Evolutionary conservation across 345 rosid genomes (phyloP), one percentile per base, ranked within the genome.

Genomic region (Dimocarpus longan): DNA sequence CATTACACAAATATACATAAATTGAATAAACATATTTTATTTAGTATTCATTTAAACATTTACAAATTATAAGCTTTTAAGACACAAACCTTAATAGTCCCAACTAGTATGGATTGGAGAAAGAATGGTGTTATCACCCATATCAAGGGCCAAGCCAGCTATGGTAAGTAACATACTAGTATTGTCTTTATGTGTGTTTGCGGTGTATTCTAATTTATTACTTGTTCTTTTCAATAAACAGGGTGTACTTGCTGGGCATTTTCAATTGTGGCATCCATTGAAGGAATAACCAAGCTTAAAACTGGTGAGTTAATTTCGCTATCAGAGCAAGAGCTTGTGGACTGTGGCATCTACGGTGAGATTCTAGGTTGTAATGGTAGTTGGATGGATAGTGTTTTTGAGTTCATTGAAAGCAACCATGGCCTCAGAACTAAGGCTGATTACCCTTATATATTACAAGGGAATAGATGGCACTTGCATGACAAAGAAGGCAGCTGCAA

Each of bases 221-320:
- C 43, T 65, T 63, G 44, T n/a, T 69, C 66, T 46, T n/a, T 42
- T 64, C 28, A 15, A 59, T 65, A 8, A 28, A 28, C 12, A 90
- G 95, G 90, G 11, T 54, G 81, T 85, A n/a, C n/a, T n/a, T 91
- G 95, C 70, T 89, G 92, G 95, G 93, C 93, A 57, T 91, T 88
- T 88, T 80, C 84, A 10, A 85, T 91, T 0, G 82, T 86, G 66
- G 93, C 92, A 71, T 91, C 91, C 10, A 82, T 85, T 28, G 91
- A 91, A 84, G 92, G 93, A 68, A 66, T 85, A 10, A 82, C 75
- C 37, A 76, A 84, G 75, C 84, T 91, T 71, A 79, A 67, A 16
- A 80, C 70, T 0, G 85, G 93, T 6, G 87, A 81, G 19, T 75
- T 91, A 50, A 32, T 84, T 37, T 86, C 93, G 19, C 66, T 90